Evolutionary conservation across 805 yeast genomes (phyloP).

Genomic region (Cyberlindnera maritima): DNA sequence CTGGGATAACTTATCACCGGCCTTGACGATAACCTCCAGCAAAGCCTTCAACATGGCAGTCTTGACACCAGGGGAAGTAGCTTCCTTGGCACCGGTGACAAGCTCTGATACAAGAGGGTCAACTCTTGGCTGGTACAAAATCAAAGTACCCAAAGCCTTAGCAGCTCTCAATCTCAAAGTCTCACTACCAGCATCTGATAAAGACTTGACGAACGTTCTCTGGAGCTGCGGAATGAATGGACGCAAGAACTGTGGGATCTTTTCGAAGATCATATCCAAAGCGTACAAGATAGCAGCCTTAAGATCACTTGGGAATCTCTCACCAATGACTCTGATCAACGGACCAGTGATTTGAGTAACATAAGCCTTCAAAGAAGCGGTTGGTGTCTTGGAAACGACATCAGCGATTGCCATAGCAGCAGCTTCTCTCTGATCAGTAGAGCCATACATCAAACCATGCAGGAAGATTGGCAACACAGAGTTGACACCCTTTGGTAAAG

Average conservation of each 20-base stretch:
- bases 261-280: slow-evolving; percentile 68
- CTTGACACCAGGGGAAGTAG: slow-evolving; percentile 69
- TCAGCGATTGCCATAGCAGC: slow-evolving; percentile 90
- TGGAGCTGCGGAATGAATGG: slow-evolving; percentile 98
- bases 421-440: slow-evolving; percentile 73
- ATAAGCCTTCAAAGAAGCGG: slow-evolving; percentile 76
- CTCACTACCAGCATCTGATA: slow-evolving; percentile 75
- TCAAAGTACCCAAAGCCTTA: slow-evolving; percentile 80
- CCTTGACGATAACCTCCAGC: slow-evolving; percentile 74
- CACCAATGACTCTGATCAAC: slow-evolving; percentile 95
- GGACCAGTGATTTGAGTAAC: slow-evolving; percentile 97
- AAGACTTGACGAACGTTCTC: slow-evolving; percentile 90
- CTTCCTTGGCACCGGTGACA: slow-evolving; percentile 66
- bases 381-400: slow-evolving; percentile 80
- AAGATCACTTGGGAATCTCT: slow-evolving; percentile 84
- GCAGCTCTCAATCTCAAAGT: slow-evolving; percentile 82
- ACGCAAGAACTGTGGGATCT: slow-evolving; percentile 86
- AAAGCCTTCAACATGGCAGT: slow-evolving; percentile 84
- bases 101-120: slow-evolving; percentile 89
- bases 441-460: slow-evolving; percentile 95
- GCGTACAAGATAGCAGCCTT: slow-evolving; percentile 93
- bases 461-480: slow-evolving; percentile 87
- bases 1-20: slow-evolving; percentile 77
- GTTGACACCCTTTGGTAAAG: slow-evolving; percentile 75
- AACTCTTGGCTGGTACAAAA: slow-evolving; percentile 87